phyloP scores from a whole-genome alignment of 106 monocot species.

The Dioscorea zingiberensis region DNA sequence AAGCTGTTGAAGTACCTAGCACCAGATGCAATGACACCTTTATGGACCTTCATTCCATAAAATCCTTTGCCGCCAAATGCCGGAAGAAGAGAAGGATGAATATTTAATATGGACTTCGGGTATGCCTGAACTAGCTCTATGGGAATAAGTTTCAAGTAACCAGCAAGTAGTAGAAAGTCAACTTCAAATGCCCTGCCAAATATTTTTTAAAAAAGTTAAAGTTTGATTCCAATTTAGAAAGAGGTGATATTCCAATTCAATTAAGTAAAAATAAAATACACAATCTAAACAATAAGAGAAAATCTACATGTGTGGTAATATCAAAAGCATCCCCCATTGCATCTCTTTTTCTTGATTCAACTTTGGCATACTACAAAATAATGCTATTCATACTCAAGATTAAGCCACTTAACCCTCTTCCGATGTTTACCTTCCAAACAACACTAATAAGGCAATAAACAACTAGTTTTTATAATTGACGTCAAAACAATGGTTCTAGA shows the following conservation, averaged over 20 bases:
- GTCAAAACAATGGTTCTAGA: background rate
- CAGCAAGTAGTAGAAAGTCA: constrained; percentile 86
- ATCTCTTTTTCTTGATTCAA: no score
- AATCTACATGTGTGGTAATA: background rate
- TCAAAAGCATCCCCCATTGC: background rate
- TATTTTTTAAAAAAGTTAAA: background rate
- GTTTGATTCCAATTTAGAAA: background rate
- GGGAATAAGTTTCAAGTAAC: constrained; percentile 91
- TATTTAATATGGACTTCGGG: constrained; percentile 80
- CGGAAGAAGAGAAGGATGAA: constrained; percentile 98
- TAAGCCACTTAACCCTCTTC: no score
- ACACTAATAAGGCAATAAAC: no score
- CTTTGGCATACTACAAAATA: no score
- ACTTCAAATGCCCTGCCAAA: constrained; percentile 60
- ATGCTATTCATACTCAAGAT: no score
- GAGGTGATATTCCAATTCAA: background rate
- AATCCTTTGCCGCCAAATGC: constrained; percentile 97
- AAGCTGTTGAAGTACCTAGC: constrained; percentile 49
- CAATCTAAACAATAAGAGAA: background rate
- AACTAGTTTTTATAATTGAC: background rate
- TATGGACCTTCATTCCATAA: constrained; percentile 87
- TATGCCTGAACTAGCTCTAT: constrained; percentile 68
- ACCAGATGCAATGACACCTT: constrained; percentile 92
- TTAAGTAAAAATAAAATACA: background rate
- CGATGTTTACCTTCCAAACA: no score